phyloP scores from a whole-genome alignment of 768 basidiomycete genomes.

The Calocera cornea region DNA sequence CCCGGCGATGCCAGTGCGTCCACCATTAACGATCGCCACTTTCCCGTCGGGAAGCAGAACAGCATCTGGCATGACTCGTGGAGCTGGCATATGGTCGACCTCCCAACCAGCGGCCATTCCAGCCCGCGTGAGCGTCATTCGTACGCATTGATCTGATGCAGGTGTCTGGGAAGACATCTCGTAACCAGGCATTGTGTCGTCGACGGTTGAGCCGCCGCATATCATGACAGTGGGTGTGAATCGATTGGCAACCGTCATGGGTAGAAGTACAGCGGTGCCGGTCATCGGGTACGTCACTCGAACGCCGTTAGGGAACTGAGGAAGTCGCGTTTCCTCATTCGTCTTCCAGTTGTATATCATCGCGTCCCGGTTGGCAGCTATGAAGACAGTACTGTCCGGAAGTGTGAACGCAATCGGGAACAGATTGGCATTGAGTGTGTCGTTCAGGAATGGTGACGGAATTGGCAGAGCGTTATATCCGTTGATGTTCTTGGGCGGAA shows the following conservation, averaged over 20 bases:
- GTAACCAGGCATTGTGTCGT: constrained; percentile 45
- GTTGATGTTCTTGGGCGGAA: constrained; percentile 61
- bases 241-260: constrained; percentile 45
- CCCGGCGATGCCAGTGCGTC: constrained; percentile 12
- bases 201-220: constrained; percentile 60
- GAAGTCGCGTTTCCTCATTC: constrained; percentile 48
- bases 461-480: constrained; percentile 56
- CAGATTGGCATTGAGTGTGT: constrained; percentile 68
- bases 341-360: constrained; percentile 66
- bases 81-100: constrained; percentile 58
- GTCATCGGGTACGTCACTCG: constrained; percentile 77
- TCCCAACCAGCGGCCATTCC: constrained; percentile 61
- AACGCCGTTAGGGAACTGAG: constrained; percentile 58
- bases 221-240: constrained; percentile 59
- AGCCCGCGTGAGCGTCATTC: constrained; percentile 47
- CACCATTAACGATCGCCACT: constrained; percentile 65
- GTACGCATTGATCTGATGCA: constrained; percentile 60
- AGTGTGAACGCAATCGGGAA: constrained; percentile 65
- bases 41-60: constrained; percentile 67
- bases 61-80: constrained; percentile 68
- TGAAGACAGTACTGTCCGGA: constrained; percentile 55
- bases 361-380: constrained; percentile 64
- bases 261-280: constrained; percentile 59
- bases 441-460: constrained; percentile 44
- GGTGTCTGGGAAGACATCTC: constrained; percentile 57